These are phyloP conservation scores for Diplodia seriata DNA, from an alignment of 2,329 filamentous ascomycete species.

Conservation along the genomic window DNA sequence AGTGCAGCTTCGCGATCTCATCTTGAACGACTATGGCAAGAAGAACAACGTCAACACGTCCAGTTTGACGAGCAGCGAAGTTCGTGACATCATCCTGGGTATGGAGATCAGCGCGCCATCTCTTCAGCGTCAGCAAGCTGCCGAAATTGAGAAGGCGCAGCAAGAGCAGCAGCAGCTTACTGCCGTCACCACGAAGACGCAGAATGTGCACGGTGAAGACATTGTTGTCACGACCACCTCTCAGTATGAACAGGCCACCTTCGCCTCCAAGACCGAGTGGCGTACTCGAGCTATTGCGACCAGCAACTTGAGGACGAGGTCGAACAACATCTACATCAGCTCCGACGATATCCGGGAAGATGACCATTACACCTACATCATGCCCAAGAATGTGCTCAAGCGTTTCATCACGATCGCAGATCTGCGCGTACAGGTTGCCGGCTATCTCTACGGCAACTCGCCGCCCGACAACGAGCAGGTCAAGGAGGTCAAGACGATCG, in stretches of 20 bases:
- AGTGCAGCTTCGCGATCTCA: constrained; percentile 91
- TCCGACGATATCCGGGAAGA: constrained; percentile 92
- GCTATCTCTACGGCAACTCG: constrained; percentile 91
- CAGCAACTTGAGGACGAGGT: constrained; percentile 88
- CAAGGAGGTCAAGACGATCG: constrained; percentile 95
- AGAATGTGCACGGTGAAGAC: constrained; percentile 95
- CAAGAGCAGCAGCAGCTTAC: constrained; percentile 96
- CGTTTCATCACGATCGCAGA: constrained; percentile 98
- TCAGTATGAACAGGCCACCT: constrained; percentile 96
- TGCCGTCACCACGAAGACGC: constrained; percentile 96
- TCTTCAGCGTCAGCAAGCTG: constrained; percentile 96
- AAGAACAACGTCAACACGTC: constrained; percentile 99
- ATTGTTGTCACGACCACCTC: constrained; percentile 98
- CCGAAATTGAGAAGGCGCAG: constrained; percentile 98
- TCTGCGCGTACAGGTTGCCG: constrained; percentile 93
- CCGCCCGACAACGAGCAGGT: constrained; percentile 94
- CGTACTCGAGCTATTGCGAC: constrained; percentile 95
- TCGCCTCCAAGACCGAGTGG: constrained; percentile 99
- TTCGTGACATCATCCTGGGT: constrained; percentile 96
- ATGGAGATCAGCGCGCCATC: constrained; percentile 99
- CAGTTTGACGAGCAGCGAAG: constrained; percentile 94
- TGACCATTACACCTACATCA: constrained; percentile 89
- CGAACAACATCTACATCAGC: constrained; percentile 99
- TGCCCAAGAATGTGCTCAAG: constrained; percentile 99
- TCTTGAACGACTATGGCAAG: constrained; percentile 98